phyloP scores from a whole-genome alignment of 208 protist genomes.

The Acanthamoeba sp. region DNA sequence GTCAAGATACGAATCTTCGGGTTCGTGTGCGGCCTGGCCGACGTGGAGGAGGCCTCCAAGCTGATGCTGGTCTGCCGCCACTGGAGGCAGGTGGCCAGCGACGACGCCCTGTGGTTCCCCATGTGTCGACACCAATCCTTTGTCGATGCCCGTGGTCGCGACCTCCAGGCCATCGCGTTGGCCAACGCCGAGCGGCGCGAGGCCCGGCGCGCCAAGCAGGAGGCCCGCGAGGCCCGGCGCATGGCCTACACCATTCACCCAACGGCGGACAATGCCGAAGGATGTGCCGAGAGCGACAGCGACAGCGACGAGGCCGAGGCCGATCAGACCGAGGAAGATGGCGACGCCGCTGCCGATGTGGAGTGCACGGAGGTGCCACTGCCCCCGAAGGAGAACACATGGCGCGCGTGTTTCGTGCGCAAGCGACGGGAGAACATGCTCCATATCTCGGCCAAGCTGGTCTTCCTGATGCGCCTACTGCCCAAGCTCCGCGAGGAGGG shows the following conservation, averaged over 20 bases:
- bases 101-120: constrained; percentile 67
- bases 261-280: neutral
- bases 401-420: constrained; percentile 56
- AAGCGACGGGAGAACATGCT: constrained; percentile 18
- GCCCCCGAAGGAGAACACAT: neutral
- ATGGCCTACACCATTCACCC: constrained; percentile 53
- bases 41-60: constrained; percentile 15
- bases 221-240: neutral
- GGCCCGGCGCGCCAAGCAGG: neutral
- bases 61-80: constrained; percentile 67
- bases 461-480: constrained; percentile 78
- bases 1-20: constrained; percentile 61
- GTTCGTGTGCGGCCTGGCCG: neutral
- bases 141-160: constrained; percentile 24
- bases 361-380: neutral
- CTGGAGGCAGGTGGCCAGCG: neutral
- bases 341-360: neutral
- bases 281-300: neutral
- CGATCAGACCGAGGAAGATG: neutral
- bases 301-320: neutral
- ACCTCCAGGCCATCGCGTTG: constrained; percentile 13
- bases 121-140: constrained; percentile 5
- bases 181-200: neutral
- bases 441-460: constrained; percentile 76
- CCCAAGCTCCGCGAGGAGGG: constrained; percentile 78